These are phyloP conservation scores for Coelastrella sp. DNA, from an alignment of 139 green algal species.

Conservation along the genomic window DNA sequence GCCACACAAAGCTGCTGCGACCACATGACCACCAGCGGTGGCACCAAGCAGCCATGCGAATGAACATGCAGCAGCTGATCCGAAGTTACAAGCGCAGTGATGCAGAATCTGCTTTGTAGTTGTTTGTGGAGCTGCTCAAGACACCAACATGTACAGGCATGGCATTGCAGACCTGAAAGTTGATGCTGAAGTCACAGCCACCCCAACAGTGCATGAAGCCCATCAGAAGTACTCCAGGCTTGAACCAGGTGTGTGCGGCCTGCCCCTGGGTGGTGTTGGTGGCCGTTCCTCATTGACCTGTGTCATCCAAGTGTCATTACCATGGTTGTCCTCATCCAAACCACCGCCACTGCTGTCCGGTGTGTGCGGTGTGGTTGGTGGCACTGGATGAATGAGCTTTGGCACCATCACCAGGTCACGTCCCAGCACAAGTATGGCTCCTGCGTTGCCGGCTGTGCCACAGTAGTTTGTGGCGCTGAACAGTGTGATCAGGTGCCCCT, in stretches of 20 bases:
- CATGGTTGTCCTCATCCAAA: constrained; percentile 55
- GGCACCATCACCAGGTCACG: constrained; percentile 98
- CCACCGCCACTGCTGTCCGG: constrained; percentile 56
- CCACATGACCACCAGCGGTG: too few species aligned
- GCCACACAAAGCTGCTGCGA: too few species aligned
- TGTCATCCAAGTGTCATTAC: constrained; percentile 76
- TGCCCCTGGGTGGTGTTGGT: constrained; percentile 89
- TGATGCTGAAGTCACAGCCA: too few species aligned
- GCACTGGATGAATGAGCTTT: constrained; percentile 99
- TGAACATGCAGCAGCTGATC: too few species aligned
- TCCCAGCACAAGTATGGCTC: constrained; percentile 95
- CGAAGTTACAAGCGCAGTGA: too few species aligned
- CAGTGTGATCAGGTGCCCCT: constrained; percentile 96
- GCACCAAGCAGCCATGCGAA: too few species aligned
- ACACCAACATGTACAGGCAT: not conserved
- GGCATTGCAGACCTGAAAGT: not conserved
- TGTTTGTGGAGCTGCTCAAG: too few species aligned
- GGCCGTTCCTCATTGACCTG: constrained; percentile 91
- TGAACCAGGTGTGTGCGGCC: constrained; percentile 68
- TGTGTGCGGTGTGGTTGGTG: constrained; percentile 80
- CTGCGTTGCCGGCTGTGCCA: constrained; percentile 98
- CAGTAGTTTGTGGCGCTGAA: constrained; percentile 99
- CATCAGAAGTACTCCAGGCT: constrained; percentile 75
- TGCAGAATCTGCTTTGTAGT: too few species aligned
- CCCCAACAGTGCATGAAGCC: too few species aligned